Percentiles rank a stretch among this genome's conserved stretches.
These are phyloP conservation scores for Paxillus involutus DNA, from an alignment of 768 basidiomycete genomes.

Conservation along the genomic window DNA sequence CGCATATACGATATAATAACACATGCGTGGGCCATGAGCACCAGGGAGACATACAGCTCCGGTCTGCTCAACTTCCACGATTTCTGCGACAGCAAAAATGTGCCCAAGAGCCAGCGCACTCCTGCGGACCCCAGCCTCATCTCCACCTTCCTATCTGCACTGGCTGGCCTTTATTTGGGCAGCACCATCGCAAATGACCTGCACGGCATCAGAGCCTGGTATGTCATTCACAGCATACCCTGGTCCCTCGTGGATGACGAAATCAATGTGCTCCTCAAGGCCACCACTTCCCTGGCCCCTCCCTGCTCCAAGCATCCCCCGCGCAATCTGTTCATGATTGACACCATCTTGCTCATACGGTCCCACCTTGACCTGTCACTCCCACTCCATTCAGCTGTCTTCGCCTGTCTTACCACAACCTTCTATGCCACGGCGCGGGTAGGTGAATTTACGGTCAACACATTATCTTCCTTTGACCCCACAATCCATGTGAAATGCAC, in stretches of 20 bases:
- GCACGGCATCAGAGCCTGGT: background rate
- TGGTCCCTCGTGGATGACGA: background rate
- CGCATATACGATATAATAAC: too few species aligned
- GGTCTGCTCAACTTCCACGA: background rate
- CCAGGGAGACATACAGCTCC: too few species aligned
- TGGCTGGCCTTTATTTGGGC: background rate
- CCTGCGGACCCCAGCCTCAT: background rate
- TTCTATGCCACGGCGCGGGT: too few species aligned
- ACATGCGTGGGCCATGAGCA: too few species aligned
- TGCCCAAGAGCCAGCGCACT: background rate
- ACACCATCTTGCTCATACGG: background rate
- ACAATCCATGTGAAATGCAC: too few species aligned
- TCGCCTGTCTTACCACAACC: too few species aligned
- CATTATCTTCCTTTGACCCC: too few species aligned
- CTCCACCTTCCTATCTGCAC: background rate
- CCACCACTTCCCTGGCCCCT: background rate
- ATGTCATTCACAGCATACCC: background rate
- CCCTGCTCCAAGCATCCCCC: conserved; percentile 6
- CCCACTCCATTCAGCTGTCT: too few species aligned
- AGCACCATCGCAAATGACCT: background rate
- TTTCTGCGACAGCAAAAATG: background rate
- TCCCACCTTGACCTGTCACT: too few species aligned
- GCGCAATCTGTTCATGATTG: conserved; percentile 10
- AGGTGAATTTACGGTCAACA: too few species aligned
- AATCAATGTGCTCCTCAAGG: too few species aligned